Conservation (phyloP, 768 basidiomycete species). For the Lentinula boryana region DNA sequence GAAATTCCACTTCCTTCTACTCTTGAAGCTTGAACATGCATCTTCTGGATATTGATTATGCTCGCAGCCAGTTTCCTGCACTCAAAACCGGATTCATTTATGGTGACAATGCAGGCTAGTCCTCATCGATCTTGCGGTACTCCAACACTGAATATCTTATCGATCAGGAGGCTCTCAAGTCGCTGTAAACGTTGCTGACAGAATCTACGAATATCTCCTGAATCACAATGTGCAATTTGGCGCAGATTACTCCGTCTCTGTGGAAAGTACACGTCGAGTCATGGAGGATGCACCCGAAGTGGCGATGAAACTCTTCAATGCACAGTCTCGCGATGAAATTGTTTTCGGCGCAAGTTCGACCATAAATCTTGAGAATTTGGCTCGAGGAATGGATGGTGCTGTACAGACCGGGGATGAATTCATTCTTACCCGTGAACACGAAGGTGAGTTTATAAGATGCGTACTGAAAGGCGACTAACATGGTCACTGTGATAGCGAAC, state of each 20-base stretch:
- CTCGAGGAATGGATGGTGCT: conserved; percentile 50
- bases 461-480: neutral
- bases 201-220: conserved; percentile 60
- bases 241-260: conserved; percentile 60
- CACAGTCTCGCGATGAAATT: conserved; percentile 54
- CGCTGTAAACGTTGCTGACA: conserved; percentile 46
- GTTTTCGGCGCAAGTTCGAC: conserved; percentile 65
- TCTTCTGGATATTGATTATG: conserved; percentile 26
- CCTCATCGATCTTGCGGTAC: neutral
- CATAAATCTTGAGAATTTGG: conserved; percentile 62
- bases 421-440: conserved; percentile 75
- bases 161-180: conserved; percentile 45
- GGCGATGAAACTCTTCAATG: conserved; percentile 59
- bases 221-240: conserved; percentile 74
- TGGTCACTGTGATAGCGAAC: conserved; percentile 43
- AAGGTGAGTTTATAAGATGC: conserved; percentile 38
- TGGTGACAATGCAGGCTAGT: conserved; percentile 39
- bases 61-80: conserved; percentile 39
- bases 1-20: neutral
- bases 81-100: conserved; percentile 38
- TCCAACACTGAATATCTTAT: neutral
- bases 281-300: conserved; percentile 42
- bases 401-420: conserved; percentile 64
- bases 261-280: conserved; percentile 41
- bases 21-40: conserved; percentile 10